These are phyloP conservation scores for Exophiala mesophila DNA, from an alignment of 2,329 filamentous ascomycete species.

Conservation along the genomic window DNA sequence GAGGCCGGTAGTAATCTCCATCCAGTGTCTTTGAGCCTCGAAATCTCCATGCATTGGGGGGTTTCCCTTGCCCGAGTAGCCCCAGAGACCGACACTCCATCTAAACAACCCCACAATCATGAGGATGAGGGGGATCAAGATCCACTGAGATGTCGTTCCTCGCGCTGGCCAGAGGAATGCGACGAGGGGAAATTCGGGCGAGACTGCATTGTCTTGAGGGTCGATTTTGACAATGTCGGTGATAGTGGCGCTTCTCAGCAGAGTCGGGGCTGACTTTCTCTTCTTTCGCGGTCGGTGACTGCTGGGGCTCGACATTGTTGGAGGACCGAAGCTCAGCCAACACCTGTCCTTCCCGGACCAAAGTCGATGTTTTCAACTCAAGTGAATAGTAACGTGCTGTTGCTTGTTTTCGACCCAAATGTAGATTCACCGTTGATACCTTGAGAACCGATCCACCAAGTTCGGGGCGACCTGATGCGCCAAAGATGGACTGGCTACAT, in stretches of 20 bases:
- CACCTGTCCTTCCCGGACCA: too few species aligned
- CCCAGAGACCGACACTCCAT: slow-evolving; percentile 90
- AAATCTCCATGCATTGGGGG: slow-evolving; percentile 96
- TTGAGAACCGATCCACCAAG: too few species aligned
- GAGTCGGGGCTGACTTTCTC: slow-evolving; percentile 33
- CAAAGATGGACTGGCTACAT: too few species aligned
- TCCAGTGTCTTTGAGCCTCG: slow-evolving; percentile 97
- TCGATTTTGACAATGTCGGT: slow-evolving; percentile 43
- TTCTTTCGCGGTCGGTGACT: slow-evolving; percentile 44
- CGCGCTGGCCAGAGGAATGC: slow-evolving; percentile 93
- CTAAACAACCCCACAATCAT: slow-evolving; percentile 89
- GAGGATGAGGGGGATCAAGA: slow-evolving; percentile 77
- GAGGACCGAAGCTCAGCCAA: too few species aligned
- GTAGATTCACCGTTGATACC: too few species aligned
- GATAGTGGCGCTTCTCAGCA: slow-evolving; percentile 31
- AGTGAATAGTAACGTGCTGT: too few species aligned
- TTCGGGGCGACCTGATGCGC: too few species aligned
- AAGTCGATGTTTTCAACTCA: too few species aligned
- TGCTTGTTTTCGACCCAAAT: too few species aligned
- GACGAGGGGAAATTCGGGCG: slow-evolving; percentile 80
- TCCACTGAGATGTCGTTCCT: slow-evolving; percentile 80
- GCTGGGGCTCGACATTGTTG: slow-evolving; percentile 20
- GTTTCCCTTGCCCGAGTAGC: slow-evolving; percentile 79
- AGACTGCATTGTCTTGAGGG: slow-evolving; percentile 40
- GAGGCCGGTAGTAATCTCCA: slow-evolving; percentile 88